These are phyloP conservation scores for Amniculicola lignicola DNA, from an alignment of 495 filamentous ascomycete species.

Conservation along the genomic window DNA sequence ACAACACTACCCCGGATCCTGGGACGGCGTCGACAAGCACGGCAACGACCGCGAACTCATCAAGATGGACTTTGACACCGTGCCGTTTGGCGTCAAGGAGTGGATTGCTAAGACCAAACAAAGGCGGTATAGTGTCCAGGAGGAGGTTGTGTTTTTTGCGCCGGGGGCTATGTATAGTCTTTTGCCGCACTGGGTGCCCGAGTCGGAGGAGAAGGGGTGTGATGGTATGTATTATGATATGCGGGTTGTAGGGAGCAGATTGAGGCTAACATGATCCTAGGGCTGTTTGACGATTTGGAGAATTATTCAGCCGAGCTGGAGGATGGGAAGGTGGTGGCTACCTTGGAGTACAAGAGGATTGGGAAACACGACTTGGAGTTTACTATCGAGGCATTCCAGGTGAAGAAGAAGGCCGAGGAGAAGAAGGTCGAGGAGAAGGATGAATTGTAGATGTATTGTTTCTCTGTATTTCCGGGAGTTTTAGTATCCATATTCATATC, in stretches of 20 bases:
- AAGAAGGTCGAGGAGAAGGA: conserved; percentile 4
- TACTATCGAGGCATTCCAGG: conserved; percentile 23
- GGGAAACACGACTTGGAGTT: conserved; percentile 27
- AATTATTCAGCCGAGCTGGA: conserved; percentile 19
- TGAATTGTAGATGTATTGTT: conserved; percentile 16
- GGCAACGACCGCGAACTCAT: conserved; percentile 28
- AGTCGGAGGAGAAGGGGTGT: conserved; percentile 12
- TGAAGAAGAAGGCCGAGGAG: conserved; percentile 16
- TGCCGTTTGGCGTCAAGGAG: conserved; percentile 26
- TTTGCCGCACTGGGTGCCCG: conserved; percentile 28
- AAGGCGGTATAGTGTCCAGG: conserved; percentile 29
- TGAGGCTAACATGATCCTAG: not conserved
- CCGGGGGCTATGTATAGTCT: conserved; percentile 32
- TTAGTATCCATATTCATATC: too few relatives aligned
- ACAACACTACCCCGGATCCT: conserved; percentile 31
- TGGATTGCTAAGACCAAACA: conserved; percentile 25
- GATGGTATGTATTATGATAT: conserved; percentile 7
- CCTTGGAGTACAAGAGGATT: conserved; percentile 16
- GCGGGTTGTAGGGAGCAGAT: not conserved
- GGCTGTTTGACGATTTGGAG: conserved; percentile 26
- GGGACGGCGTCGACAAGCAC: conserved; percentile 26
- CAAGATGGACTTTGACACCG: conserved; percentile 26
- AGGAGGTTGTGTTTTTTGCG: conserved; percentile 31
- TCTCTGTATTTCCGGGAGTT: not conserved
- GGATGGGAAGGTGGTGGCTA: conserved; percentile 23